A percentile compares a stretch with the other conserved stretches of the same genome.
Conservation (phyloP, 371 early-diverging fungal genomes). For the Apophysomyces ossiformis region DNA sequence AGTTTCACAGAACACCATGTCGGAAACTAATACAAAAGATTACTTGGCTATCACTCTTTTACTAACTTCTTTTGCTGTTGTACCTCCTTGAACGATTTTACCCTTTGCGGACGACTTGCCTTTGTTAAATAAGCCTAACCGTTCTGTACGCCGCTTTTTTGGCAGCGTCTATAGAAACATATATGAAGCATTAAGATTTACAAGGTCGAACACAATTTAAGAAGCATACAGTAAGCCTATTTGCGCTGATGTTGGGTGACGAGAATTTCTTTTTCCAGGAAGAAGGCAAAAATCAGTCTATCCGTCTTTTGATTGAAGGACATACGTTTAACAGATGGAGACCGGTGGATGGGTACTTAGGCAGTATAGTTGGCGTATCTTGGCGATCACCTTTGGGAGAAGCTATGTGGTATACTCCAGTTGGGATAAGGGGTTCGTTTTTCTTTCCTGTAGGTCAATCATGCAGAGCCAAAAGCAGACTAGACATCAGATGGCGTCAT, state of each 20-base stretch:
- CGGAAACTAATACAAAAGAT: conserved; percentile 11
- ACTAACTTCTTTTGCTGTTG: no score
- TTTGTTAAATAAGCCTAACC: conserved; percentile 36
- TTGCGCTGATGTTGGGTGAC: conserved; percentile 36
- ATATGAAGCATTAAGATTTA: background rate
- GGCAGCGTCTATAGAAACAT: background rate
- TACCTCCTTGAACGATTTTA: conserved; percentile 12
- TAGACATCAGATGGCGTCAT: background rate
- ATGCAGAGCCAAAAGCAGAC: no score
- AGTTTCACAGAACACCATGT: conserved; percentile 29
- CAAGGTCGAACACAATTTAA: background rate
- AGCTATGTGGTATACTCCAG: no score
- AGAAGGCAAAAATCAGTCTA: no score
- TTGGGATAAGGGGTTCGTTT: no score
- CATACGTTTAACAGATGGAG: conserved; percentile 28
- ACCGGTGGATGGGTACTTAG: conserved; percentile 11
- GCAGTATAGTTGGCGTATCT: background rate
- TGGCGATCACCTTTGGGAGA: background rate
- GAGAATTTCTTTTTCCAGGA: conserved; percentile 28
- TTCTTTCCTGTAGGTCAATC: no score
- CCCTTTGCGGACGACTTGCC: conserved; percentile 42
- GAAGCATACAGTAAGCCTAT: conserved; percentile 29
- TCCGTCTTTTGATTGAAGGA: background rate
- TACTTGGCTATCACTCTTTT: no score
- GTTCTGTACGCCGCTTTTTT: background rate